phyloP scores from a whole-genome alignment of 164 flowering plant genomes.

The Sedum album region DNA sequence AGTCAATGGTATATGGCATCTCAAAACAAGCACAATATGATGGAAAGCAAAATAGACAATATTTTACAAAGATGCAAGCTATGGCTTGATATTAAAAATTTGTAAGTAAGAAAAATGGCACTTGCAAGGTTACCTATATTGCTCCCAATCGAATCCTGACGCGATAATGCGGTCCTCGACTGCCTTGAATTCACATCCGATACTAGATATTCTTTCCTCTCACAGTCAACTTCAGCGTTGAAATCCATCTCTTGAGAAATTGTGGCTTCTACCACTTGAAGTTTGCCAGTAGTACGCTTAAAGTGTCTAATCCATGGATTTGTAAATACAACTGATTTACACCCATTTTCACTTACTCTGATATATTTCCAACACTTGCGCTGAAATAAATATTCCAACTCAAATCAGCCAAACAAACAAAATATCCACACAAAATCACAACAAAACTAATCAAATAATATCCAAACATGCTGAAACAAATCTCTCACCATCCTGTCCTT shows the following conservation, averaged over 20 bases:
- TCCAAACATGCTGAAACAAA: conserved; percentile 42
- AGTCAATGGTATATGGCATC: background rate
- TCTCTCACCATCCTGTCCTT: conserved; percentile 15
- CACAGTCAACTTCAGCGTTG: background rate
- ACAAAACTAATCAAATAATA: background rate
- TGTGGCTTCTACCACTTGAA: conserved; percentile 11
- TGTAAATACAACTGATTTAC: conserved; percentile 9
- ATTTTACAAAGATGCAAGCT: background rate
- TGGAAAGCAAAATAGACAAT: background rate
- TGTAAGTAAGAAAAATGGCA: background rate
- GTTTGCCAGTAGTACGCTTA: conserved; percentile 16
- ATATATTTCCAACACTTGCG: conserved; percentile 62
- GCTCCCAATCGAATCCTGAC: background rate
- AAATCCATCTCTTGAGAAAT: background rate
- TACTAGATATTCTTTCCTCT: background rate
- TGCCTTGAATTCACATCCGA: background rate
- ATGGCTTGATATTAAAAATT: background rate
- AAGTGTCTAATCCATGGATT: conserved; percentile 60
- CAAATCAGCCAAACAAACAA: background rate
- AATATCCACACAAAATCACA: background rate
- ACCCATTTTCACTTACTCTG: conserved; percentile 27
- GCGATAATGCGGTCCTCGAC: background rate
- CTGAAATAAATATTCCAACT: conserved; percentile 20
- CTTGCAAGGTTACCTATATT: background rate
- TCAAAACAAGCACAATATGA: background rate